These are phyloP conservation scores for Diaporthe citriasiana DNA, from an alignment of 2,329 filamentous ascomycete genomes.

Conservation along the genomic window DNA sequence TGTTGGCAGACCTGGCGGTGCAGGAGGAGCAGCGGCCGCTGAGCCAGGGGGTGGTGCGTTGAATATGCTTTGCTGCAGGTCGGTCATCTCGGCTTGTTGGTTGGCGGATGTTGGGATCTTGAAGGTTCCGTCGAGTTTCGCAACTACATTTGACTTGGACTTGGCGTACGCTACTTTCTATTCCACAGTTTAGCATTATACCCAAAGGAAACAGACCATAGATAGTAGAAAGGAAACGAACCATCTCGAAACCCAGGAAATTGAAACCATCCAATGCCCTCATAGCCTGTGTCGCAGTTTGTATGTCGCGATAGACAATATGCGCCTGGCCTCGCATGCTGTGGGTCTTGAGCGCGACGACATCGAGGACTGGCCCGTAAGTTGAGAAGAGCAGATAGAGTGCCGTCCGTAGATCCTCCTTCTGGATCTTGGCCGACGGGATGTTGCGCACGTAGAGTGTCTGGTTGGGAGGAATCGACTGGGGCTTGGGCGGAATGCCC, in stretches of 20 bases:
- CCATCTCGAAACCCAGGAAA: slow-evolving; percentile 88
- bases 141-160: slow-evolving; percentile 87
- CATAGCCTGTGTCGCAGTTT: slow-evolving; percentile 95
- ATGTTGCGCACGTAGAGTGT: slow-evolving; percentile 93
- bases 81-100: slow-evolving; percentile 75
- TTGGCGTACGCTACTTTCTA: slow-evolving; percentile 94
- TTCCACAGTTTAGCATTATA: slow-evolving; percentile 39
- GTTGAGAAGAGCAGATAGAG: slow-evolving; percentile 96
- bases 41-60: slow-evolving; percentile 72
- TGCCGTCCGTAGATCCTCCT: slow-evolving; percentile 85
- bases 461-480: slow-evolving; percentile 44
- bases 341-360: slow-evolving; percentile 88
- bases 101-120: slow-evolving; percentile 72
- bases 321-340: slow-evolving; percentile 98
- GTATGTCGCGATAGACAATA: slow-evolving; percentile 88
- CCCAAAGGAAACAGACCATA: not conserved
- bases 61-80: slow-evolving; percentile 85
- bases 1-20: slow-evolving; percentile 58
- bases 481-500: slow-evolving; percentile 41
- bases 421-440: slow-evolving; percentile 87
- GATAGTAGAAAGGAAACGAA: slow-evolving; percentile 61
- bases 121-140: slow-evolving; percentile 93
- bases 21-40: slow-evolving; percentile 55
- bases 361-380: slow-evolving; percentile 91
- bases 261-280: slow-evolving; percentile 86